phyloP scores from a whole-genome alignment of 768 basidiomycete species.

The Kwoniella sp. region DNA sequence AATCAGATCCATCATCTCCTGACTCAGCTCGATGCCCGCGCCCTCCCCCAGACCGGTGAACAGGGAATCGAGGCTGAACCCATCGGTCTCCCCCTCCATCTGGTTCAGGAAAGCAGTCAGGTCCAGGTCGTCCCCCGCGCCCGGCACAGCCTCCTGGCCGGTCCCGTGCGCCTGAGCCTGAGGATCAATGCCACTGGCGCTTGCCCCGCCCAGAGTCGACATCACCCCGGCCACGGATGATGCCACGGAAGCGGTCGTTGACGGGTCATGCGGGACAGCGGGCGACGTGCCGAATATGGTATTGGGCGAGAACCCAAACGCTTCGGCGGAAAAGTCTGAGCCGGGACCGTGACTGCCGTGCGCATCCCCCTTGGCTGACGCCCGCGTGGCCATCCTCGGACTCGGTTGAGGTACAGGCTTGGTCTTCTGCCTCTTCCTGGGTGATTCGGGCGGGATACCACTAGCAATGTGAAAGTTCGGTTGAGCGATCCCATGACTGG shows the following conservation, averaged over 20 bases:
- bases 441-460: slow-evolving; percentile 13
- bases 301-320: slow-evolving; percentile 24
- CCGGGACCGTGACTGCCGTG: neutral
- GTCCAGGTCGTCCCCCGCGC: slow-evolving; percentile 20
- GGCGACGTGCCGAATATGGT: slow-evolving; percentile 30
- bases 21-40: slow-evolving; percentile 12
- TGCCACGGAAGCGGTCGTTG: neutral
- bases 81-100: slow-evolving; percentile 5
- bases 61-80: slow-evolving; percentile 13
- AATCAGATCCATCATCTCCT: slow-evolving; percentile 35
- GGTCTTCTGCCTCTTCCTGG: slow-evolving; percentile 16
- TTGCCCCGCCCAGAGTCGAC: neutral
- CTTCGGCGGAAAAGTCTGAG: slow-evolving; percentile 5
- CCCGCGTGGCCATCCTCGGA: slow-evolving; percentile 21
- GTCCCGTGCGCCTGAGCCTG: no score
- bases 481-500: neutral
- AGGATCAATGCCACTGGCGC: no score
- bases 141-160: no score
- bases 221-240: neutral
- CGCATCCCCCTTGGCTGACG: slow-evolving; percentile 6
- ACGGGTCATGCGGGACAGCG: slow-evolving; percentile 10
- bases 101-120: slow-evolving; percentile 26
- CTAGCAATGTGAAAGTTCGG: no score
- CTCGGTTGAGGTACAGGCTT: slow-evolving; percentile 17
- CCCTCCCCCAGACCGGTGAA: slow-evolving; percentile 16